Percentiles rank a stretch among this genome's conserved stretches.
Evolutionary conservation across 78 protist species (phyloP).

Genomic region (Anaeramoeba flamelloides): DNA sequence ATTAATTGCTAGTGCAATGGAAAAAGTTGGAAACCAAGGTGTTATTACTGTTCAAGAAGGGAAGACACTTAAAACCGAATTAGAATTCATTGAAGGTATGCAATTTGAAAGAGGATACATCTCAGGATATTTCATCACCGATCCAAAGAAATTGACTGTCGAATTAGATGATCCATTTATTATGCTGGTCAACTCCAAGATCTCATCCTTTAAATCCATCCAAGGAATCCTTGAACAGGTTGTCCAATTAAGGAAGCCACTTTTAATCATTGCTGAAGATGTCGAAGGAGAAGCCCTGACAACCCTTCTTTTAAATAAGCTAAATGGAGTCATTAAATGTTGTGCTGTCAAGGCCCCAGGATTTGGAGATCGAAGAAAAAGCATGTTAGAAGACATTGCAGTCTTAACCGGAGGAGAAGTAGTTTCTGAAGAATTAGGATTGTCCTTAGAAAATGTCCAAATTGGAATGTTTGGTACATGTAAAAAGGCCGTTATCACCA

Average conservation of each 20-base stretch:
- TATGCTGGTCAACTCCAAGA: constrained; percentile 9
- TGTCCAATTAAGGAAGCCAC: not conserved
- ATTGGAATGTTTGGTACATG: constrained; percentile 7
- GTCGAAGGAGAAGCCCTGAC: constrained; percentile 16
- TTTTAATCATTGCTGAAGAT: constrained; percentile 15
- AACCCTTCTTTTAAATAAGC: constrained; percentile 12
- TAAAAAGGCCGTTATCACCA: not conserved
- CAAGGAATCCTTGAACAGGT: constrained; percentile 10
- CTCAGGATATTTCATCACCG: constrained; percentile 71
- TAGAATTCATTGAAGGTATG: constrained; percentile 84
- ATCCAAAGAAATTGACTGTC: not conserved
- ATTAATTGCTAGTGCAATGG: constrained; percentile 89
- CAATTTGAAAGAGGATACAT: constrained; percentile 89
- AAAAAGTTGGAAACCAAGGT: constrained; percentile 93
- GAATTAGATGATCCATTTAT: constrained; percentile 2
- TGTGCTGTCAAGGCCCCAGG: constrained; percentile 15
- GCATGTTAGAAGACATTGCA: constrained; percentile 21
- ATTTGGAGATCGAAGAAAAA: constrained; percentile 18
- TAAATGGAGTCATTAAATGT: constrained; percentile 12
- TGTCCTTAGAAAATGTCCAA: too few relatives aligned
- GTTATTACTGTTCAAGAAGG: constrained; percentile 95
- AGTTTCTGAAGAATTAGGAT: not conserved
- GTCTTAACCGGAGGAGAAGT: constrained; percentile 10
- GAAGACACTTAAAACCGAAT: too few relatives aligned
- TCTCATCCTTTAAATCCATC: not conserved